Percentiles rank a stretch among this genome's conserved stretches.
phyloP scores from a whole-genome alignment of 495 filamentous ascomycete genomes.

The Apiosordaria backusii region DNA sequence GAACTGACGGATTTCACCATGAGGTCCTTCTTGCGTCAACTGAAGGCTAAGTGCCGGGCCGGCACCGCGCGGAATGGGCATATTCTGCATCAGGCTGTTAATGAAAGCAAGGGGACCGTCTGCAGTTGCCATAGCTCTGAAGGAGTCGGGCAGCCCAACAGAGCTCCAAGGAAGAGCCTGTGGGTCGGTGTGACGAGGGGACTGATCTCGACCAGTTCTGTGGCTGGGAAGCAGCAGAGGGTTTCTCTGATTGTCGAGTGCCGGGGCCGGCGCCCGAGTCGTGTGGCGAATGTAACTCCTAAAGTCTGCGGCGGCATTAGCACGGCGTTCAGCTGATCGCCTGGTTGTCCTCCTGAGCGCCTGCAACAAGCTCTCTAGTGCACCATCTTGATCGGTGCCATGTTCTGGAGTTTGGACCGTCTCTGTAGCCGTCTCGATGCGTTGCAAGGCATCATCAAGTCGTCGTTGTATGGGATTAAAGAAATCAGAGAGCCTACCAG shows the following conservation, averaged over 20 bases:
- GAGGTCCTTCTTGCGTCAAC: constrained; percentile 35
- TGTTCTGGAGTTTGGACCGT: not conserved
- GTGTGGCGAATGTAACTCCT: constrained; percentile 34
- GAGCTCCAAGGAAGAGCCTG: constrained; percentile 30
- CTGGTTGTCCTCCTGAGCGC: not conserved
- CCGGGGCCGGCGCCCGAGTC: constrained; percentile 20
- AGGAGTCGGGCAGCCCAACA: constrained; percentile 15
- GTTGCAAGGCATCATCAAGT: not conserved
- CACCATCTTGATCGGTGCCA: not conserved
- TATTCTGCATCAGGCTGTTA: constrained; percentile 37
- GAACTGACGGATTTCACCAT: constrained; percentile 37
- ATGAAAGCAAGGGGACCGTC: constrained; percentile 43
- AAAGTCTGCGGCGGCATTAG: constrained; percentile 35
- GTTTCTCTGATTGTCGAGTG: constrained; percentile 74
- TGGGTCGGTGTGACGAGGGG: constrained; percentile 30
- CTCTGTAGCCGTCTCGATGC: not conserved
- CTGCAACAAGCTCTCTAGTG: not conserved
- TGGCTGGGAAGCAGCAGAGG: constrained; percentile 59
- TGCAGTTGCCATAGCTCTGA: constrained; percentile 8
- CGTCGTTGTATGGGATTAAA: not conserved
- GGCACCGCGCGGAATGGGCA: constrained; percentile 27
- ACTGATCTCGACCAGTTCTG: constrained; percentile 34
- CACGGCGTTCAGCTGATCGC: not conserved
- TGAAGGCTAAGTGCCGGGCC: constrained; percentile 46
- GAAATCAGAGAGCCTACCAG: constrained; percentile 33